Conservation (phyloP, 1,284 basidiomycete genomes). For the Inonotus obliquus region DNA sequence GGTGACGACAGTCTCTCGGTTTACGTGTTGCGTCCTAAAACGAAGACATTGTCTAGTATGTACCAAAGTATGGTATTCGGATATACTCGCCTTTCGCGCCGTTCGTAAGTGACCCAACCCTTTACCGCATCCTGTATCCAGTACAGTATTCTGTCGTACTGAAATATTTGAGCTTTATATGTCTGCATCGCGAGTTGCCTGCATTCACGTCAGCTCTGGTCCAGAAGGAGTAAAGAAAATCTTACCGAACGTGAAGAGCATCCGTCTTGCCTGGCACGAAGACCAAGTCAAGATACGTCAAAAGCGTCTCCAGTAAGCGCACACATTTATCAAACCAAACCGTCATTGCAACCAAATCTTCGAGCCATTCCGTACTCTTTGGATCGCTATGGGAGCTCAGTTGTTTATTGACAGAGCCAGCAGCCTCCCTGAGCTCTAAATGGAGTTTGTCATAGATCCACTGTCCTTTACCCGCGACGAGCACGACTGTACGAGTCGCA, state of each 20-base stretch:
- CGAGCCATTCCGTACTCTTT: slow-evolving; percentile 9
- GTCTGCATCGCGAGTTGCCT: slow-evolving; percentile 51
- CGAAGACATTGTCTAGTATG: background rate
- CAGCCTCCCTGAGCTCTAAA: slow-evolving; percentile 12
- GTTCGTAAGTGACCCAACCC: slow-evolving; percentile 55
- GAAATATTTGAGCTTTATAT: slow-evolving; percentile 50
- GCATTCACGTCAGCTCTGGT: slow-evolving; percentile 10
- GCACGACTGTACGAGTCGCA: slow-evolving; percentile 6
- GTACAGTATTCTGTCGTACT: slow-evolving; percentile 39
- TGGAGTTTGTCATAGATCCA: slow-evolving; percentile 18
- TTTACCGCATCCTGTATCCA: slow-evolving; percentile 46
- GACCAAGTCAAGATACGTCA: slow-evolving; percentile 33
- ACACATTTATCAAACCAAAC: slow-evolving; percentile 14
- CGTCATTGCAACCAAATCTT: slow-evolving; percentile 7
- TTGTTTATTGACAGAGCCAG: background rate
- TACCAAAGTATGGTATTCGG: background rate
- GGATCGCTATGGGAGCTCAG: background rate
- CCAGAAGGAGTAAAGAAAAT: background rate
- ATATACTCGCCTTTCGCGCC: slow-evolving; percentile 37
- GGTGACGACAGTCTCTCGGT: slow-evolving; percentile 35
- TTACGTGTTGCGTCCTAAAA: slow-evolving; percentile 27
- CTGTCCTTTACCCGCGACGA: slow-evolving; percentile 14
- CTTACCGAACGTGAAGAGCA: slow-evolving; percentile 27
- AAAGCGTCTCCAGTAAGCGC: slow-evolving; percentile 27
- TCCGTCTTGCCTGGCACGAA: slow-evolving; percentile 24